Evolutionary conservation across 495 filamentous ascomycete species (phyloP).

Genomic region (Clohesyomyces aquaticus): DNA sequence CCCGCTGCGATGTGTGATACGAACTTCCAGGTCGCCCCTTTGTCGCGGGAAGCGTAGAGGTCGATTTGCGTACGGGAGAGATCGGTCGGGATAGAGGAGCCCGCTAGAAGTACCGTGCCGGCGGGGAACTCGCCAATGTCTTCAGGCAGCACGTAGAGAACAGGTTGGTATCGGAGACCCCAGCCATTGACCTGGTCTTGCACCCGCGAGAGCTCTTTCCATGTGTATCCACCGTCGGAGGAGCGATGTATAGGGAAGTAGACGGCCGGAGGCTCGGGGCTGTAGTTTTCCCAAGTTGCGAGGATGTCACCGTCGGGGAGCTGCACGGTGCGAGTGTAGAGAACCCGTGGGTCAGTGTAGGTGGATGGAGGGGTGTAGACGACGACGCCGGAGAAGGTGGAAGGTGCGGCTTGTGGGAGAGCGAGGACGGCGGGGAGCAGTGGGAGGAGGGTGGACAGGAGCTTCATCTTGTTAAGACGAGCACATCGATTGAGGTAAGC

Average conservation of each 20-base stretch:
- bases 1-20: slow-evolving; percentile 67
- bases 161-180: slow-evolving; percentile 70
- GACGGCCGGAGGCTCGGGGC: slow-evolving; percentile 55
- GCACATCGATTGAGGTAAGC: background rate
- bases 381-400: slow-evolving; percentile 38
- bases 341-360: slow-evolving; percentile 52
- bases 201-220: slow-evolving; percentile 64
- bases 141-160: slow-evolving; percentile 63
- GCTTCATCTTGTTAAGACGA: slow-evolving; percentile 26
- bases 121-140: slow-evolving; percentile 58
- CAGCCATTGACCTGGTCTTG: slow-evolving; percentile 65
- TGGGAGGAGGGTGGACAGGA: slow-evolving; percentile 8
- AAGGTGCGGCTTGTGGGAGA: slow-evolving; percentile 4
- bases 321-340: slow-evolving; percentile 59
- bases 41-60: slow-evolving; percentile 64
- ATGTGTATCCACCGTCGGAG: slow-evolving; percentile 62
- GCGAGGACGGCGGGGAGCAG: slow-evolving; percentile 7
- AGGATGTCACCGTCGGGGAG: slow-evolving; percentile 56
- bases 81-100: slow-evolving; percentile 66
- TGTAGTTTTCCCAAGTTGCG: slow-evolving; percentile 71
- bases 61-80: slow-evolving; percentile 68
- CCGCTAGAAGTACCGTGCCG: slow-evolving; percentile 65
- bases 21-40: slow-evolving; percentile 64
- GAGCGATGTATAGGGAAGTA: slow-evolving; percentile 71
- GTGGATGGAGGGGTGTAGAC: slow-evolving; percentile 53